These are phyloP conservation scores for Spergularia azorica DNA, from an alignment of 179 eudicot genomes.

Conservation along the genomic window DNA sequence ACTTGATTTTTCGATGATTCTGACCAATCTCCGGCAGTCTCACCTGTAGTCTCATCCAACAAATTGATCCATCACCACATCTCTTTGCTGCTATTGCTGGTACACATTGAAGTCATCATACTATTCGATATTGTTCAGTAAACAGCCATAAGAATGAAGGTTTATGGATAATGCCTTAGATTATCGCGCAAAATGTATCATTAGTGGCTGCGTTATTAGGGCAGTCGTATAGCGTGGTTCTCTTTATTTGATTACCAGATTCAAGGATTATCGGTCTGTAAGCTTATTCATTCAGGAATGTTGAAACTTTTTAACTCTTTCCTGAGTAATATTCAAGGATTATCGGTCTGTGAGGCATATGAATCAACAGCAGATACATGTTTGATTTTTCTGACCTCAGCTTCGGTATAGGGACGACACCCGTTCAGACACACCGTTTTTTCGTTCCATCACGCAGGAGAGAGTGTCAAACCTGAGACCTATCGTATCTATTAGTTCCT, in stretches of 20 bases:
- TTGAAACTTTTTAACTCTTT: constrained; percentile 17
- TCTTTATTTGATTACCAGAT: neutral
- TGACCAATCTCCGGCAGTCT: constrained; percentile 11
- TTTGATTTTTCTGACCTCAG: no score
- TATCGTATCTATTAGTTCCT: no score
- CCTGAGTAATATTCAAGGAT: neutral
- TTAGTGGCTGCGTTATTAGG: constrained; percentile 3
- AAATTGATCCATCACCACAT: neutral
- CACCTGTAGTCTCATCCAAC: constrained; percentile 3
- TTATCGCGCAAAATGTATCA: constrained; percentile 12
- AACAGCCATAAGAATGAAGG: constrained; percentile 25
- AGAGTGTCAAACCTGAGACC: no score
- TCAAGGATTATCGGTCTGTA: neutral
- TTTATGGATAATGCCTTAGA: constrained; percentile 3
- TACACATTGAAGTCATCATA: constrained; percentile 28
- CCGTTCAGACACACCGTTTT: no score
- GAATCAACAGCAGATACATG: no score
- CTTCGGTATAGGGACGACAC: no score
- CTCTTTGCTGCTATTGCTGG: constrained; percentile 6
- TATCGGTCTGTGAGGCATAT: neutral
- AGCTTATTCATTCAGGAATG: constrained; percentile 3
- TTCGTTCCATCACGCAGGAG: no score
- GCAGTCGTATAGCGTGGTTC: constrained; percentile 4
- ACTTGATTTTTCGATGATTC: constrained; percentile 36
- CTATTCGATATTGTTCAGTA: constrained; percentile 21